phyloP scores from a whole-genome alignment of 2,329 filamentous ascomycete genomes.

The Nemania sp. region DNA sequence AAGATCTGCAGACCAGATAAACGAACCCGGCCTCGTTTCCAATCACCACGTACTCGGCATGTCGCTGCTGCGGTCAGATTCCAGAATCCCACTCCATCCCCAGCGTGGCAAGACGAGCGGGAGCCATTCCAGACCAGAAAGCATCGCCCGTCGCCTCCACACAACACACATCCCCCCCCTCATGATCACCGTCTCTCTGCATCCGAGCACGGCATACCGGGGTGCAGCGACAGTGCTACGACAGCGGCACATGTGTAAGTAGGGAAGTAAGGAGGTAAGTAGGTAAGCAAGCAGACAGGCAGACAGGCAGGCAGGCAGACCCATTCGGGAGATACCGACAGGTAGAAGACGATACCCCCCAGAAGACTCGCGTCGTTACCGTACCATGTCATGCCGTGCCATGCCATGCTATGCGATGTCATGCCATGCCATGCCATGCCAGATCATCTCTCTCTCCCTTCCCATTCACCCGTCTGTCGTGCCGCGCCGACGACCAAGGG shows the following conservation, averaged over 20 bases:
- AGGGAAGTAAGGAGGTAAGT: not conserved
- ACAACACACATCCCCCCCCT: constrained; percentile 10
- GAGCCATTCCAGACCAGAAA: too few species aligned
- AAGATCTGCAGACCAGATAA: not conserved
- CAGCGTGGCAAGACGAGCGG: too few species aligned
- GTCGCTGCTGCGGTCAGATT: not conserved
- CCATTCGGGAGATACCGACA: constrained; percentile 12
- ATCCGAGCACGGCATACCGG: constrained; percentile 8
- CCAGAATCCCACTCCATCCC: not conserved
- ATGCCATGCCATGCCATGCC: constrained; percentile 8
- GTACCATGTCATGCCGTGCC: not conserved
- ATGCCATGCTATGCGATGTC: constrained; percentile 3
- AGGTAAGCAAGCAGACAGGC: too few species aligned
- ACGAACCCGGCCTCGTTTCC: too few species aligned
- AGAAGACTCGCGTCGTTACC: not conserved
- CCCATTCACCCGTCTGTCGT: not conserved
- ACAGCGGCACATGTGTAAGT: constrained; percentile 4
- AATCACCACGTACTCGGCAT: too few species aligned
- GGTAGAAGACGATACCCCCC: not conserved
- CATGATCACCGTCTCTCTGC: constrained; percentile 15
- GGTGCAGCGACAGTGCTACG: constrained; percentile 11
- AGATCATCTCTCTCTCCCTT: not conserved
- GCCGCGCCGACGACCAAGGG: not conserved
- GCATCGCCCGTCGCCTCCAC: not conserved
- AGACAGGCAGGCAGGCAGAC: constrained; percentile 1